Percentiles rank a stretch among this genome's conserved stretches.
Evolutionary conservation across 1,139 yeast genomes (phyloP).

Genomic region (Candida sanyaensis): DNA sequence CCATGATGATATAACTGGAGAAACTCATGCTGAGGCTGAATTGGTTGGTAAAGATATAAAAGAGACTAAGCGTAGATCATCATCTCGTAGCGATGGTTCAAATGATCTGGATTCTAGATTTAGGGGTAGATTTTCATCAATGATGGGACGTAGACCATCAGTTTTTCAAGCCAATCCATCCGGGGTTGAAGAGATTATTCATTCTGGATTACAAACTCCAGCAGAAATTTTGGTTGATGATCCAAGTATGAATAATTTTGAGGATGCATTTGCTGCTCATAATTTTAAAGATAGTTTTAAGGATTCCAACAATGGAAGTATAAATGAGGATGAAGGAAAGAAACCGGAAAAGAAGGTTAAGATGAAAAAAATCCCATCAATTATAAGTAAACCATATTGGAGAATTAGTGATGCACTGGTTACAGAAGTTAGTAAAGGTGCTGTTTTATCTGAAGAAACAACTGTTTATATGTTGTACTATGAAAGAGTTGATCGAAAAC

Average conservation of each 20-base stretch:
- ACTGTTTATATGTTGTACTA: conserved; percentile 85
- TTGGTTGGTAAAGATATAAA: not conserved
- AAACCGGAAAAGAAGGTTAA: conserved; percentile 25
- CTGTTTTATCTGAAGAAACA: conserved; percentile 66
- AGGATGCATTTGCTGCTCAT: conserved; percentile 15
- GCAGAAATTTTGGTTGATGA: conserved; percentile 44
- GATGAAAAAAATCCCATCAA: conserved; percentile 54
- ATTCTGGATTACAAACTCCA: conserved; percentile 46
- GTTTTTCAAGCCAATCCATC: conserved; percentile 39
- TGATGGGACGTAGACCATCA: conserved; percentile 50
- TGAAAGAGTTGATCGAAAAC: conserved; percentile 51
- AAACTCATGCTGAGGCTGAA: conserved; percentile 11
- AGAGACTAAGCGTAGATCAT: conserved; percentile 5
- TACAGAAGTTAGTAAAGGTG: conserved; percentile 59
- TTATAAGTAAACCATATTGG: conserved; percentile 75
- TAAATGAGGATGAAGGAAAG: not conserved
- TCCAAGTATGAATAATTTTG: conserved; percentile 27
- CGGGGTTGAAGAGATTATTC: conserved; percentile 40
- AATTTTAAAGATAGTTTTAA: conserved; percentile 4
- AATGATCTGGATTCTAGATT: conserved; percentile 22
- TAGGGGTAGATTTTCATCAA: conserved; percentile 38
- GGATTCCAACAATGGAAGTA: not conserved
- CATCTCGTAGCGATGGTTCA: conserved; percentile 8
- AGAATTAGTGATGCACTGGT: conserved; percentile 76
- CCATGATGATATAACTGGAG: conserved; percentile 26